A percentile compares a stretch with the other conserved stretches of the same genome.
Evolutionary conservation across 805 yeast genomes (phyloP).

Genomic region (Suhomyces vadensis): DNA sequence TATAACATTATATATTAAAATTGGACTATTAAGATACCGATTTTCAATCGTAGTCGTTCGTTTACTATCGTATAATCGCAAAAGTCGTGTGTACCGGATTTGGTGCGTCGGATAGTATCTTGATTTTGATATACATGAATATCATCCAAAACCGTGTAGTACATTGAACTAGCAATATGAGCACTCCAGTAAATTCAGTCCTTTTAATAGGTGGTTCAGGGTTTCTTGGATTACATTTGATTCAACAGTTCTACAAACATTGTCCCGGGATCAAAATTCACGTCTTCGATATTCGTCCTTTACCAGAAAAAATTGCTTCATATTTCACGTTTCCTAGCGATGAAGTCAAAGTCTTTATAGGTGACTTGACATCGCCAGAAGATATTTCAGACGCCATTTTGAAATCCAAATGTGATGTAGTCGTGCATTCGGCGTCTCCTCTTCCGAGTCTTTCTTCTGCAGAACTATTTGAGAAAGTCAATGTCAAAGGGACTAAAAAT

Average conservation of each 20-base stretch:
- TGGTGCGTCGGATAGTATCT: no score
- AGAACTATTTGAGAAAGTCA: slow-evolving; percentile 82
- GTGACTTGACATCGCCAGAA: slow-evolving; percentile 76
- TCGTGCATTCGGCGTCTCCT: slow-evolving; percentile 97
- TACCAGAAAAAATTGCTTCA: slow-evolving; percentile 69
- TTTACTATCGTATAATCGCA: background rate
- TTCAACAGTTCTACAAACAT: slow-evolving; percentile 74
- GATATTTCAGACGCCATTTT: slow-evolving; percentile 68
- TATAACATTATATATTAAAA: no score
- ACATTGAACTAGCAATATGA: no score
- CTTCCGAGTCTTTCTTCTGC: slow-evolving; percentile 79
- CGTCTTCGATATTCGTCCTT: slow-evolving; percentile 88
- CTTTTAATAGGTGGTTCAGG: slow-evolving; percentile 95
- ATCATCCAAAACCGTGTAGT: no score
- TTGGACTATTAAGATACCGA: no score
- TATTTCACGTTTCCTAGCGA: slow-evolving; percentile 72
- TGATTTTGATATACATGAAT: no score
- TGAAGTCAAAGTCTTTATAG: slow-evolving; percentile 63
- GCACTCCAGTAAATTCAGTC: slow-evolving; percentile 48
- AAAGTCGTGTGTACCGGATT: slow-evolving; percentile 1
- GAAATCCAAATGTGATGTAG: slow-evolving; percentile 61
- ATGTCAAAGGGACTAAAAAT: slow-evolving; percentile 83
- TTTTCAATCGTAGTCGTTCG: no score
- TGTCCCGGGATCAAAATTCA: slow-evolving; percentile 71
- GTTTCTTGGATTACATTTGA: slow-evolving; percentile 86